Evolutionary conservation across 352 stramenopile genomes (phyloP).

Genomic region (Globisporangium mamillatum): DNA sequence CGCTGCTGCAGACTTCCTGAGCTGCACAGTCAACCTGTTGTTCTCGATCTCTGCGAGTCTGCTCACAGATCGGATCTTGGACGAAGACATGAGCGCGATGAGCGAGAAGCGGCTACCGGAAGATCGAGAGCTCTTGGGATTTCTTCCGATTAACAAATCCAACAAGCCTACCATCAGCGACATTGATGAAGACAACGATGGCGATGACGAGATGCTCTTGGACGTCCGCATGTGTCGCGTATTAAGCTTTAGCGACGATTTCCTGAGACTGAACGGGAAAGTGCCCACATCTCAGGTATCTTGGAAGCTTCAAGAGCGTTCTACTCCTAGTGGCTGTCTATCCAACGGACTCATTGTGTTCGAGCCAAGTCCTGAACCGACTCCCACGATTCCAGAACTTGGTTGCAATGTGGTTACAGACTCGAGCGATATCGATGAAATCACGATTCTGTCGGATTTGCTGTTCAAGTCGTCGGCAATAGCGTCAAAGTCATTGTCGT

Average conservation of each 20-base stretch:
- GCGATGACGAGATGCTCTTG: slow-evolving; percentile 13
- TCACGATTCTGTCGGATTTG: neutral
- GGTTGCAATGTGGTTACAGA: neutral
- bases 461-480: neutral
- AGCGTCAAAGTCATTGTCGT: neutral
- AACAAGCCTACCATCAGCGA: neutral
- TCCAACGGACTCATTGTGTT: slow-evolving; percentile 1
- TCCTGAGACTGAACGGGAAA: slow-evolving; percentile 16
- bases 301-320: slow-evolving; percentile 23
- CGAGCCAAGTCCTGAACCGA: neutral
- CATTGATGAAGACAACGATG: neutral
- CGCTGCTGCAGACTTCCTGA: slow-evolving; percentile 13
- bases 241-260: slow-evolving; percentile 17
- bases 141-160: slow-evolving; percentile 27
- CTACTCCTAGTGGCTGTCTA: neutral
- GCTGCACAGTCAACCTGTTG: slow-evolving; percentile 14
- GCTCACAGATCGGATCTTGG: slow-evolving; percentile 16
- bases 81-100: slow-evolving; percentile 12
- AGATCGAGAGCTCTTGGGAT: slow-evolving; percentile 38
- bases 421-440: slow-evolving; percentile 8
- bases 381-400: neutral
- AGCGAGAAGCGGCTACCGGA: slow-evolving; percentile 26
- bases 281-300: slow-evolving; percentile 24
- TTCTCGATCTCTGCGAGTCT: slow-evolving; percentile 18
- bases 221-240: slow-evolving; percentile 23